A percentile compares a stretch with the other conserved stretches of the same genome.
These are phyloP conservation scores for Nannochloropsis oceanica DNA, from an alignment of 108 stramenopile species.

Conservation along the genomic window DNA sequence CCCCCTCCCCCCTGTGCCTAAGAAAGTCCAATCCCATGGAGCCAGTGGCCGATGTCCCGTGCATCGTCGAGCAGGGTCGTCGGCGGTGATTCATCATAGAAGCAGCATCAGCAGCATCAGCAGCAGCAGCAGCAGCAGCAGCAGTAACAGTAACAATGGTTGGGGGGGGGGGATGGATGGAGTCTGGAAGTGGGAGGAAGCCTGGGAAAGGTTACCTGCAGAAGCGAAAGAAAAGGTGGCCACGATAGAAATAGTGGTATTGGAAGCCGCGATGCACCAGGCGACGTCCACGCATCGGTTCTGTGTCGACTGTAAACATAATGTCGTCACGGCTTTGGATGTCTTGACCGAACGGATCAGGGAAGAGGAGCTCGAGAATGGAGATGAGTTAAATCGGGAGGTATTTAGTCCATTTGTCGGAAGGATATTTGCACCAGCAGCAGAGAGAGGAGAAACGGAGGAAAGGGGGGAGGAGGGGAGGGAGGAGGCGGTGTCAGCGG, in stretches of 20 bases:
- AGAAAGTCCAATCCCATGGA: conserved; percentile 2
- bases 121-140: neutral
- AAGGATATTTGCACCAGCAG: neutral
- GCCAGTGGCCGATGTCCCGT: conserved; percentile 7
- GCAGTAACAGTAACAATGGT: neutral
- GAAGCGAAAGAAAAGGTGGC: conserved; percentile 10
- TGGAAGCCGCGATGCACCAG: conserved; percentile 22
- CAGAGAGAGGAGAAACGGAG: neutral
- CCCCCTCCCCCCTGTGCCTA: conserved; percentile 18
- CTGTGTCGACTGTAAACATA: conserved; percentile 13
- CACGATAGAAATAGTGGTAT: neutral
- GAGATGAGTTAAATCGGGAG: conserved; percentile 15
- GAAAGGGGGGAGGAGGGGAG: neutral
- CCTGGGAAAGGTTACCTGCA: conserved; percentile 16
- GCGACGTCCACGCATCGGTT: conserved; percentile 16
- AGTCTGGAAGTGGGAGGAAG: conserved; percentile 20
- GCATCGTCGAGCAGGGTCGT: conserved; percentile 1
- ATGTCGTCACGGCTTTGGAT: conserved; percentile 20
- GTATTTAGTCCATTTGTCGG: conserved; percentile 18
- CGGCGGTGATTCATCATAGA: neutral
- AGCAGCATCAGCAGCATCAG: neutral
- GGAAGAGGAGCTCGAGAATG: conserved; percentile 3
- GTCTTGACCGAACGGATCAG: conserved; percentile 10
- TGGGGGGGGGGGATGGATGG: neutral
- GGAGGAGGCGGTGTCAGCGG: neutral